Percentiles rank a stretch among this genome's conserved stretches.
Conservation (phyloP, 257 asterid genomes). For the Solanum appendiculatum region DNA sequence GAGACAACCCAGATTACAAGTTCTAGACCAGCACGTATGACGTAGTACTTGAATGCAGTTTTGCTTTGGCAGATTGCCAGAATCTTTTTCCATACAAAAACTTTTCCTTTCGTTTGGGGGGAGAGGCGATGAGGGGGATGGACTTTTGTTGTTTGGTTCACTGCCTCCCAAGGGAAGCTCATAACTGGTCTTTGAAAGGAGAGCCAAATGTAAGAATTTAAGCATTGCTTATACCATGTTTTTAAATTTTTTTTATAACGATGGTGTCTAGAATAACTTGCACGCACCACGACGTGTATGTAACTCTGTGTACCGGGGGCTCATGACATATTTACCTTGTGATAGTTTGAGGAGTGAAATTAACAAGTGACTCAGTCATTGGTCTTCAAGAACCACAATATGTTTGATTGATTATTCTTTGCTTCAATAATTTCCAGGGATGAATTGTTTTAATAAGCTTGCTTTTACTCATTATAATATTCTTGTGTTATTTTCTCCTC, state of each 20-base stretch:
- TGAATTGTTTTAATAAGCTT: background rate
- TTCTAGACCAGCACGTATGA: constrained; percentile 13
- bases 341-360: background rate
- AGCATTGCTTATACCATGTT: background rate
- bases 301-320: background rate
- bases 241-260: background rate
- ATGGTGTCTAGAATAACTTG: background rate
- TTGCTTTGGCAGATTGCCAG: background rate
- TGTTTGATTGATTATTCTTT: background rate
- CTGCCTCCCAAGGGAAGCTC: background rate
- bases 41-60: background rate
- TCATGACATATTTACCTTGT: background rate
- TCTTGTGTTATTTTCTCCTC: background rate
- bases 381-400: background rate
- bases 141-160: background rate
- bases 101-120: background rate
- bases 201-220: background rate
- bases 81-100: background rate
- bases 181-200: background rate
- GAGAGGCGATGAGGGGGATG: background rate
- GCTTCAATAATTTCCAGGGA: background rate
- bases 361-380: background rate
- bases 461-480: background rate
- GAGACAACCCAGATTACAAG: constrained; percentile 57
- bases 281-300: background rate